phyloP scores from a whole-genome alignment of 2,329 filamentous ascomycete species.

The Aureobasidium lini region DNA sequence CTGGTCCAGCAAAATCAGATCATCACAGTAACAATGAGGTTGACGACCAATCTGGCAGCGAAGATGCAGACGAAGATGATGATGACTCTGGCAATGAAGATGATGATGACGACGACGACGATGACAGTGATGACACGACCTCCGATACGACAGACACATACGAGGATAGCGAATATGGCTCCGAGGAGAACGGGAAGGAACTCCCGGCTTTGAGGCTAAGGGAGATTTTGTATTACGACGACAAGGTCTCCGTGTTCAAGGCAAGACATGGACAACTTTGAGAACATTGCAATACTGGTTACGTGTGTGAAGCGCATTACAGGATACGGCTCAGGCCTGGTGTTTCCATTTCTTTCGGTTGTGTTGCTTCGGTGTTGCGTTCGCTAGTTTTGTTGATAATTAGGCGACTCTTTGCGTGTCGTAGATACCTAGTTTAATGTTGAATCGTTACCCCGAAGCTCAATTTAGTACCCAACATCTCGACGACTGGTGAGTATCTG shows the following conservation, averaged over 20 bases:
- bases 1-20: constrained; percentile 19
- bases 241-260: constrained; percentile 74
- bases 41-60: constrained; percentile 15
- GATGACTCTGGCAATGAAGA: constrained; percentile 27
- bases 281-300: not conserved
- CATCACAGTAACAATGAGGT: not conserved
- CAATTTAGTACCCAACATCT: too few species aligned
- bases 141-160: constrained; percentile 15
- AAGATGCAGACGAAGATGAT: constrained; percentile 26
- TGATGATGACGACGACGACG: constrained; percentile 22
- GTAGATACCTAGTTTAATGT: not conserved
- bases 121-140: constrained; percentile 13
- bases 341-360: not conserved
- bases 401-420: not conserved
- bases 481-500: too few species aligned
- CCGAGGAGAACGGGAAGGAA: constrained; percentile 28
- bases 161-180: constrained; percentile 19
- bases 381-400: not conserved
- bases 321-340: not conserved
- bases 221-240: constrained; percentile 79
- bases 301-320: not conserved
- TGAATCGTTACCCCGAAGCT: not conserved
- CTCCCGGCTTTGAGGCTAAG: constrained; percentile 51
- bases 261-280: constrained; percentile 54
- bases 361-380: not conserved